Conservation (phyloP, 2,329 filamentous ascomycete genomes). For the Aspergillus sclerotialis region DNA sequence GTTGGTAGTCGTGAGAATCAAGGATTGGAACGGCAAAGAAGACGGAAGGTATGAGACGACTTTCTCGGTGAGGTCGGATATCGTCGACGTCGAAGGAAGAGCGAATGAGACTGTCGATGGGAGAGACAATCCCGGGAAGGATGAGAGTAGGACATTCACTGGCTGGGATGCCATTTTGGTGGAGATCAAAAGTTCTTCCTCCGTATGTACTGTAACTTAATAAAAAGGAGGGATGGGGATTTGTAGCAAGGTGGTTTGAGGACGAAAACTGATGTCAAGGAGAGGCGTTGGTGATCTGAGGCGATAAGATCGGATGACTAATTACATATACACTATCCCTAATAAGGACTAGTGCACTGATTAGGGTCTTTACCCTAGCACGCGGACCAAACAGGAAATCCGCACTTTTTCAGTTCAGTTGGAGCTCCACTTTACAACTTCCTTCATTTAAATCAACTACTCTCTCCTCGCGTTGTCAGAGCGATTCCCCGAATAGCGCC, state of each 20-base stretch:
- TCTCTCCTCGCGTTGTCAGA: slow-evolving; percentile 38
- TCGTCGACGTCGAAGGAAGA: slow-evolving; percentile 56
- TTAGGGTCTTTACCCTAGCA: slow-evolving; percentile 26
- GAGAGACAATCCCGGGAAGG: slow-evolving; percentile 73
- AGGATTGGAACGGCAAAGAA: slow-evolving; percentile 49
- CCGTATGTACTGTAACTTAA: not conserved
- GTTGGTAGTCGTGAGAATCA: slow-evolving; percentile 75
- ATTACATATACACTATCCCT: no score
- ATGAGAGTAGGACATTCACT: slow-evolving; percentile 78
- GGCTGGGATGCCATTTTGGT: slow-evolving; percentile 52
- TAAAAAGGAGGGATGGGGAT: not conserved
- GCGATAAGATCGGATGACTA: slow-evolving; percentile 9
- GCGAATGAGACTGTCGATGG: slow-evolving; percentile 78
- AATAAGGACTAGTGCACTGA: slow-evolving; percentile 6
- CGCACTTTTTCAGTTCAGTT: slow-evolving; percentile 29
- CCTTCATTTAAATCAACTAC: slow-evolving; percentile 30
- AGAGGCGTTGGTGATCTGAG: slow-evolving; percentile 8
- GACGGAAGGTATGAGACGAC: slow-evolving; percentile 52
- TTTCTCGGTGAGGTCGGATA: slow-evolving; percentile 59
- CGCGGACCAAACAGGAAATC: slow-evolving; percentile 19
- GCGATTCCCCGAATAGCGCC: slow-evolving; percentile 48
- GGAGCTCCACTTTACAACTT: slow-evolving; percentile 25
- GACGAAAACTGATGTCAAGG: slow-evolving; percentile 1
- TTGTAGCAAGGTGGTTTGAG: not conserved
- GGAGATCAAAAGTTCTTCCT: no score